Evolutionary conservation across 2,329 filamentous ascomycete species (phyloP).

Genomic region (Geoglossum cookeanum): DNA sequence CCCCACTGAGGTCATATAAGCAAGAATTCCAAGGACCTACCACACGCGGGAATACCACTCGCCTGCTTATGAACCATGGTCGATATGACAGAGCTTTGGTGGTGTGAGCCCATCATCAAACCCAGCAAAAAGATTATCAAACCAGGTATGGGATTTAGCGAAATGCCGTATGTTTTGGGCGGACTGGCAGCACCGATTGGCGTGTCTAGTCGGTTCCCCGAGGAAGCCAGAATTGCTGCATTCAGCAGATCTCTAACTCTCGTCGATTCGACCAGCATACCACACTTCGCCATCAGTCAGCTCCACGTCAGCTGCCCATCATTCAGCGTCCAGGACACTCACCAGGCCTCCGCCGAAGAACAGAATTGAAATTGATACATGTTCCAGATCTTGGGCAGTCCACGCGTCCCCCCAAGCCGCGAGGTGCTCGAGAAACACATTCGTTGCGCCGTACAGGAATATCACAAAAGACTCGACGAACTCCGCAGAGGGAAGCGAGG

Average conservation of each 20-base stretch:
- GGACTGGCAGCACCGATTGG: slow-evolving; percentile 31
- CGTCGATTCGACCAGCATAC: slow-evolving; percentile 69
- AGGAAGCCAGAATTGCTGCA: slow-evolving; percentile 17
- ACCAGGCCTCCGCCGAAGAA: slow-evolving; percentile 86
- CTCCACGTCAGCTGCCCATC: slow-evolving; percentile 3
- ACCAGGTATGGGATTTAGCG: slow-evolving; percentile 75
- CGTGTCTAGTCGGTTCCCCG: background rate
- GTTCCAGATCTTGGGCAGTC: slow-evolving; percentile 68
- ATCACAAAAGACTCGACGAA: slow-evolving; percentile 82
- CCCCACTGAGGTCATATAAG: slow-evolving; percentile 46
- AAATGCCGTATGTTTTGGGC: slow-evolving; percentile 44
- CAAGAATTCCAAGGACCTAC: background rate
- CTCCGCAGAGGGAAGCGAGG: slow-evolving; percentile 52
- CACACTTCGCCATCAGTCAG: slow-evolving; percentile 29
- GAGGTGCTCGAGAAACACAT: slow-evolving; percentile 84
- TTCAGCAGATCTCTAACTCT: slow-evolving; percentile 49
- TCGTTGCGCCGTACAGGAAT: slow-evolving; percentile 72
- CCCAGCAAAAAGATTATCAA: slow-evolving; percentile 75
- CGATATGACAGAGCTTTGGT: slow-evolving; percentile 64
- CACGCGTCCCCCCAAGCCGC: slow-evolving; percentile 51
- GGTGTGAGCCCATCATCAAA: slow-evolving; percentile 89
- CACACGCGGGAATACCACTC: background rate
- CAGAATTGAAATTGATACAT: slow-evolving; percentile 78
- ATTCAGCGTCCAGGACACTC: slow-evolving; percentile 21
- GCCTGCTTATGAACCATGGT: slow-evolving; percentile 67